Conservation (phyloP, 805 yeast genomes). For the Candida sakaeoensis region DNA sequence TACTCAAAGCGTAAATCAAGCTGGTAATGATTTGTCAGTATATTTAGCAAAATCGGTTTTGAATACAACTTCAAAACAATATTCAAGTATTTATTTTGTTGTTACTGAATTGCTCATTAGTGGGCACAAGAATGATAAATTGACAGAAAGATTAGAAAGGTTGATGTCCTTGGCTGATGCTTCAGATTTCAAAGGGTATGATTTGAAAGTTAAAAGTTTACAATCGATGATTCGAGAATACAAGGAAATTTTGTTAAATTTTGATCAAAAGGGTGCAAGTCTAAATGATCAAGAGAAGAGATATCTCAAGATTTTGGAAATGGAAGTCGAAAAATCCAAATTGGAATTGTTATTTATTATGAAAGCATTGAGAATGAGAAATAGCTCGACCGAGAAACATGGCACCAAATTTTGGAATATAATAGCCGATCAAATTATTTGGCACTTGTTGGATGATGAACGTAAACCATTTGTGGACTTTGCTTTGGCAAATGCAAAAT, state of each 20-base stretch:
- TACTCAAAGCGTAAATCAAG: slow-evolving; percentile 11
- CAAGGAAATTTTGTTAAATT: slow-evolving; percentile 34
- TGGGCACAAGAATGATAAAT: slow-evolving; percentile 22
- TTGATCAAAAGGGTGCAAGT: slow-evolving; percentile 31
- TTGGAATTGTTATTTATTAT: slow-evolving; percentile 34
- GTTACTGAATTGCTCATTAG: slow-evolving; percentile 33
- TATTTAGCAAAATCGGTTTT: slow-evolving; percentile 37
- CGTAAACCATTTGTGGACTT: slow-evolving; percentile 67
- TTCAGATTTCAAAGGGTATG: slow-evolving; percentile 34
- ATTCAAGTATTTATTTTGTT: slow-evolving; percentile 32
- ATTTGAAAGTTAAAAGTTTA: slow-evolving; percentile 23
- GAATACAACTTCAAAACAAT: slow-evolving; percentile 36
- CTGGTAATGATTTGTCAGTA: slow-evolving; percentile 27
- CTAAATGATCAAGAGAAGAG: slow-evolving; percentile 19
- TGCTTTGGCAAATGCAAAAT: slow-evolving; percentile 57
- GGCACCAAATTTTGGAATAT: slow-evolving; percentile 23
- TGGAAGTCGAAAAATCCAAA: slow-evolving; percentile 30
- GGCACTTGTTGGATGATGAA: slow-evolving; percentile 63
- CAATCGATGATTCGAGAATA: slow-evolving; percentile 29
- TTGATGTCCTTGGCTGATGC: slow-evolving; percentile 34
- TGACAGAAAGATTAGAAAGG: slow-evolving; percentile 39
- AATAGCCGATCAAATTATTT: slow-evolving; percentile 60
- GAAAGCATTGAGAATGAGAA: slow-evolving; percentile 24
- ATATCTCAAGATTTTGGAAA: slow-evolving; percentile 21
- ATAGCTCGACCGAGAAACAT: slow-evolving; percentile 15